phyloP scores from a whole-genome alignment of 805 yeast species.

The Jamesozyma jinghongensis region DNA sequence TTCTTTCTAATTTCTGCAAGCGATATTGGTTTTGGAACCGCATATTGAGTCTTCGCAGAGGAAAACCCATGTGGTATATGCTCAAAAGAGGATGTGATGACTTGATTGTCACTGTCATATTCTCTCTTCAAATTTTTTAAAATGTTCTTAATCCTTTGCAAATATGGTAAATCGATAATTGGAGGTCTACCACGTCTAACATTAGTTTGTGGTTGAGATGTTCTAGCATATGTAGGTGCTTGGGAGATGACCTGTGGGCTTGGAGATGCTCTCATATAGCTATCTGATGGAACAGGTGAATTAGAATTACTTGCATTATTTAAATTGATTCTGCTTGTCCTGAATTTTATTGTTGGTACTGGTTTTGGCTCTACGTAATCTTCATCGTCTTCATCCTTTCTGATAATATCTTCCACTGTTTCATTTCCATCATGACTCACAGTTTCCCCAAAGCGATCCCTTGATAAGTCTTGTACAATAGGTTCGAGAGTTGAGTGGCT shows the following conservation, averaged over 20 bases:
- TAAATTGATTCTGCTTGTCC: not conserved
- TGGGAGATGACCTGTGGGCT: constrained; percentile 3
- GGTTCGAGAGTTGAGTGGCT: not conserved
- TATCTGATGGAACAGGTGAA: constrained; percentile 1
- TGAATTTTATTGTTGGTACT: not conserved
- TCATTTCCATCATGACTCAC: not conserved
- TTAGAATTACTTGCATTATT: not conserved
- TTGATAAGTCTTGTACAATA: not conserved
- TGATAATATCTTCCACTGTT: not conserved
- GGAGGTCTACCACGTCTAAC: constrained; percentile 33
- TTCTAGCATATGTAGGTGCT: constrained; percentile 5
- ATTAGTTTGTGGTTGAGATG: constrained; percentile 22
- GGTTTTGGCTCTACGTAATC: not conserved
- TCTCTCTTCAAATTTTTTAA: constrained; percentile 73
- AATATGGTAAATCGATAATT: constrained; percentile 42
- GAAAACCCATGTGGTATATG: constrained; percentile 58
- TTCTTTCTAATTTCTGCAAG: constrained; percentile 68
- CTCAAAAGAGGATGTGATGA: constrained; percentile 62
- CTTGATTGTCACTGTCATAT: constrained; percentile 40
- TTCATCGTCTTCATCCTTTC: not conserved
- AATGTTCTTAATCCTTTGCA: constrained; percentile 81
- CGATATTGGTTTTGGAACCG: constrained; percentile 51
- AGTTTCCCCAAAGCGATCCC: not conserved
- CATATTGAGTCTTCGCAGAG: constrained; percentile 38
- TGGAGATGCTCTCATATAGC: not conserved